phyloP scores from a whole-genome alignment of 768 basidiomycete genomes.

The Mycena rosella region DNA sequence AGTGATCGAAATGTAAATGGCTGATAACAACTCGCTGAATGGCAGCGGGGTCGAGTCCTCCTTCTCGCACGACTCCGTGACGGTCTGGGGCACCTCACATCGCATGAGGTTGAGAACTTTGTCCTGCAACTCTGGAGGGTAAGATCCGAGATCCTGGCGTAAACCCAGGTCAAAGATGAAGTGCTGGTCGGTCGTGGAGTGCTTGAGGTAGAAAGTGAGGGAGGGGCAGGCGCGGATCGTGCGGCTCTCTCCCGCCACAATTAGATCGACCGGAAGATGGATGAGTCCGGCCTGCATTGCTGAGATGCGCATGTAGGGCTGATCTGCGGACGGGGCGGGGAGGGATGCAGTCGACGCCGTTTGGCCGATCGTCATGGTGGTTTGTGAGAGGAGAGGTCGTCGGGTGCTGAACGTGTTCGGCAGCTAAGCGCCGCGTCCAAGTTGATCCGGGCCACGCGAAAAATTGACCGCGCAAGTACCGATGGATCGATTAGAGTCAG shows the following conservation, averaged over 20 bases:
- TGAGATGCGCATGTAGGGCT: conserved; percentile 67
- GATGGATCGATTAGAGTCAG: no score
- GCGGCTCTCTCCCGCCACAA: conserved; percentile 50
- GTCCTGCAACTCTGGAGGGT: conserved; percentile 48
- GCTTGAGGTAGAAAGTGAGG: conserved; percentile 65
- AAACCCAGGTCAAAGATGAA: conserved; percentile 70
- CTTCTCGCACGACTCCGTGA: conserved; percentile 61
- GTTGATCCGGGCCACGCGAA: no score
- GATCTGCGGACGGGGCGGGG: conserved; percentile 55
- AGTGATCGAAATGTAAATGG: conserved; percentile 68
- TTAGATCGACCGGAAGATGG: conserved; percentile 49
- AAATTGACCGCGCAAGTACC: no score
- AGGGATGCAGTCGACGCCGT: no score
- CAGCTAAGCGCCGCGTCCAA: no score
- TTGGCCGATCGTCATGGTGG: no score
- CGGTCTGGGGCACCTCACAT: conserved; percentile 50
- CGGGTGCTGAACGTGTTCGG: no score
- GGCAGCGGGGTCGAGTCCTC: conserved; percentile 60
- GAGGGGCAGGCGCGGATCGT: conserved; percentile 55
- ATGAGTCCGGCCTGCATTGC: conserved; percentile 67
- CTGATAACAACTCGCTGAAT: conserved; percentile 62
- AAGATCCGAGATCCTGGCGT: conserved; percentile 59
- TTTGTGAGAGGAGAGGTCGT: no score
- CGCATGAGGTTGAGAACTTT: conserved; percentile 29
- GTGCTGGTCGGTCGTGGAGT: conserved; percentile 54